Evolutionary conservation across 805 yeast genomes (phyloP).

Genomic region (Candida wancherniae): DNA sequence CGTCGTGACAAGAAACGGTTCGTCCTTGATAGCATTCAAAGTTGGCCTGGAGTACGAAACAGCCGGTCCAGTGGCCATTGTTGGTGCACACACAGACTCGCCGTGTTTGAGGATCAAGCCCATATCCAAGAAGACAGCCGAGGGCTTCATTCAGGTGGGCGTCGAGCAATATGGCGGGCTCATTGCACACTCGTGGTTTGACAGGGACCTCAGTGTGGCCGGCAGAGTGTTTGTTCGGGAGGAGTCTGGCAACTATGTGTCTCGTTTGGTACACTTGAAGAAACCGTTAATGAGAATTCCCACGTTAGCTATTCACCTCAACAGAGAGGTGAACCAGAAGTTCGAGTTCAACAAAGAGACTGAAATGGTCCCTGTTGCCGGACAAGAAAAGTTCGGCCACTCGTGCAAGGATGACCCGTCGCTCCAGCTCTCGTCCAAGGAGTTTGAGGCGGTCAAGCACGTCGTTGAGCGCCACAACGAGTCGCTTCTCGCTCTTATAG

Average conservation of each 20-base stretch:
- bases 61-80: conserved; percentile 80
- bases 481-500: conserved; percentile 64
- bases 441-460: conserved; percentile 59
- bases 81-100: conserved; percentile 96
- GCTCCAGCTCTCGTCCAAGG: conserved; percentile 43
- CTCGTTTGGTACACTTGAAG: conserved; percentile 72
- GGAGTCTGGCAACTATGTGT: conserved; percentile 45
- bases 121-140: conserved; percentile 59
- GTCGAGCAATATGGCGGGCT: conserved; percentile 96
- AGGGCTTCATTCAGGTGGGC: conserved; percentile 84
- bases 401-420: conserved; percentile 51
- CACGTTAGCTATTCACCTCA: conserved; percentile 88
- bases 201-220: conserved; percentile 84
- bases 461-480: conserved; percentile 73
- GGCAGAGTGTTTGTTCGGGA: conserved; percentile 76
- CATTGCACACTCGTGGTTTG: conserved; percentile 96
- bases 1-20: conserved; percentile 83
- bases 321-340: conserved; percentile 68
- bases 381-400: conserved; percentile 34
- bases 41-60: conserved; percentile 69
- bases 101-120: conserved; percentile 91
- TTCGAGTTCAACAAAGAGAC: conserved; percentile 89
- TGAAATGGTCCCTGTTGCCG: conserved; percentile 82
- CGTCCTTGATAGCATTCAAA: conserved; percentile 83
- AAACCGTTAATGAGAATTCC: conserved; percentile 85